Evolutionary conservation across 345 rosid genomes (phyloP).

Genomic region (Melaleuca quinquenervia): DNA sequence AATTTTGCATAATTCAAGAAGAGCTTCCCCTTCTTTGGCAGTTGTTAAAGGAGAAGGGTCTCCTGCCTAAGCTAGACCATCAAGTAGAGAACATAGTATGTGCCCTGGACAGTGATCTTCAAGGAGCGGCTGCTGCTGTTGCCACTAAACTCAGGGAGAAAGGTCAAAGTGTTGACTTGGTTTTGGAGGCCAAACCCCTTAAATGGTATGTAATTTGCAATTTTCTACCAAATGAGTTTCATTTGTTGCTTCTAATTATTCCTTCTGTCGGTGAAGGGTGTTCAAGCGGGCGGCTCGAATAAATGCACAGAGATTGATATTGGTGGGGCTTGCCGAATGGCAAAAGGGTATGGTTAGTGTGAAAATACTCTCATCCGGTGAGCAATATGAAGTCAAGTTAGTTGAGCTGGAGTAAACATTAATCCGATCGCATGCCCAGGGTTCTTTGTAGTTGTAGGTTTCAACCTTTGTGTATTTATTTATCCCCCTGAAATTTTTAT

Average conservation of each 20-base stretch:
- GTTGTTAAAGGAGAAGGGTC: conserved; percentile 83
- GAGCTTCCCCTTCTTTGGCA: conserved; percentile 5
- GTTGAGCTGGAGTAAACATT: conserved; percentile 40
- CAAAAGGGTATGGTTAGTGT: conserved; percentile 72
- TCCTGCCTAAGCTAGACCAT: conserved; percentile 49
- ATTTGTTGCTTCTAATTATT: background rate
- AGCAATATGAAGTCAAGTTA: conserved; percentile 69
- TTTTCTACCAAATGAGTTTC: background rate
- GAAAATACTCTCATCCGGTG: conserved; percentile 63
- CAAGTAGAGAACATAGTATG: conserved; percentile 77
- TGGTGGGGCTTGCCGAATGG: conserved; percentile 82
- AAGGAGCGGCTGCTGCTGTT: conserved; percentile 71
- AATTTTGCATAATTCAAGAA: background rate
- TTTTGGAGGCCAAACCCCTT: conserved; percentile 75
- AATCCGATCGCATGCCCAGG: background rate
- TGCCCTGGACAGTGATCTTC: conserved; percentile 65
- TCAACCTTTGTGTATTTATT: background rate
- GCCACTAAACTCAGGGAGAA: conserved; percentile 70
- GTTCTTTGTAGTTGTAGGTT: background rate
- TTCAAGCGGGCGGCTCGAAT: conserved; percentile 80
- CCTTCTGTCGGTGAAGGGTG: conserved; percentile 34
- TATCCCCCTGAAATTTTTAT: background rate
- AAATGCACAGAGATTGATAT: conserved; percentile 64
- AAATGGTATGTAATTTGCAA: conserved; percentile 43
- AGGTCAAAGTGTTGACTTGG: conserved; percentile 76